Percentiles rank a stretch among this genome's conserved stretches.
phyloP scores from a whole-genome alignment of 2,329 filamentous ascomycete species.

The Myriosclerotinia curreyana region DNA sequence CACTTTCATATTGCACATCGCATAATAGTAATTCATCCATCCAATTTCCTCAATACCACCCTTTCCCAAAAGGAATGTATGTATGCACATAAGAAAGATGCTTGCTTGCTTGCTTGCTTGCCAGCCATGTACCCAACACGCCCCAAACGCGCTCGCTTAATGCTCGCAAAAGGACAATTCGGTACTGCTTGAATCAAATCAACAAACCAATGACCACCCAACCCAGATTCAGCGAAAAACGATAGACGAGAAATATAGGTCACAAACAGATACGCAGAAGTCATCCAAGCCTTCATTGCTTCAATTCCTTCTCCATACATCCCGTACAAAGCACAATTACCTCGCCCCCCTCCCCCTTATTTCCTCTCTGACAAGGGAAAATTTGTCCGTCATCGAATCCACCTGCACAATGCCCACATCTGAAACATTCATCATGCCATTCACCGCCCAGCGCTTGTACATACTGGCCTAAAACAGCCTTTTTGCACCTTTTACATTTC shows the following conservation, averaged over 20 bases:
- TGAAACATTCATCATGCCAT: slow-evolving; percentile 93
- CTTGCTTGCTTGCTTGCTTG: slow-evolving; percentile 16
- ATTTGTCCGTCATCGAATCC: slow-evolving; percentile 64
- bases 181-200: background rate
- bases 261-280: background rate
- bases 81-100: slow-evolving; percentile 7
- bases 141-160: slow-evolving; percentile 8
- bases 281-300: slow-evolving; percentile 37
- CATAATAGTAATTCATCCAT: background rate
- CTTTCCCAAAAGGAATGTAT: background rate
- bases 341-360: slow-evolving; percentile 49
- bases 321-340: slow-evolving; percentile 58
- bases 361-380: slow-evolving; percentile 46
- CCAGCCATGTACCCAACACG: background rate
- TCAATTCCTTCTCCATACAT: slow-evolving; percentile 59
- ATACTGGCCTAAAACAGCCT: slow-evolving; percentile 84
- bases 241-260: slow-evolving; percentile 3
- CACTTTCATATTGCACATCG: background rate
- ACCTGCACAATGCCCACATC: slow-evolving; percentile 63
- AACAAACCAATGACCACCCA: background rate
- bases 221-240: slow-evolving; percentile 3
- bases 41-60: background rate
- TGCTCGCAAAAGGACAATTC: background rate
- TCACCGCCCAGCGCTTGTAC: slow-evolving; percentile 84
- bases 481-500: slow-evolving; percentile 82